Conservation (phyloP, 306 rosid genomes). For the Corylus avellana region DNA sequence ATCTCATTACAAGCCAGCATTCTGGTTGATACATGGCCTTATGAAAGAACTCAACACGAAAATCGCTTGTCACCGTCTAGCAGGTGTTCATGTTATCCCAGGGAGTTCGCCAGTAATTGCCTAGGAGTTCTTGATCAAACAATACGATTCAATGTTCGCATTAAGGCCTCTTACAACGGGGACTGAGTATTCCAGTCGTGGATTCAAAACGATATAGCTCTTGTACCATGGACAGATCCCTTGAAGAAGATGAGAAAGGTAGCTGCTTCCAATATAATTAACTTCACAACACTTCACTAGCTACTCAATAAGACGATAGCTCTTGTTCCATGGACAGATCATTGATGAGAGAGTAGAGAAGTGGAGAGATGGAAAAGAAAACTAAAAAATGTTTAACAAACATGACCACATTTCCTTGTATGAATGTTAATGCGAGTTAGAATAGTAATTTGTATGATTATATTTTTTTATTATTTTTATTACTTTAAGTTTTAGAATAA, state of each 20-base stretch:
- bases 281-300: conserved; percentile 16
- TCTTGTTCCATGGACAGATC: too few species aligned
- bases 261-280: conserved; percentile 12
- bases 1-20: neutral
- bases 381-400: too few species aligned
- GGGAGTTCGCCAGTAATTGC: conserved; percentile 37
- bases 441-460: too few species aligned
- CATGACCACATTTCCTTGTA: too few species aligned
- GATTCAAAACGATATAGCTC: neutral
- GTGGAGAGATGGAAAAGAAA: too few species aligned
- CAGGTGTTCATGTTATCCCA: conserved; percentile 40
- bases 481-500: too few species aligned
- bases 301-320: conserved; percentile 25
- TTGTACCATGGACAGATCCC: conserved; percentile 33
- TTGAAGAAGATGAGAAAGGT: conserved; percentile 42
- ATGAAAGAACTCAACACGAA: conserved; percentile 41
- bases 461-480: too few species aligned
- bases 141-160: conserved; percentile 40
- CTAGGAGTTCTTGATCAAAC: conserved; percentile 37
- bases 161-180: conserved; percentile 34
- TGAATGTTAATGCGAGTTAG: too few species aligned
- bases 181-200: conserved; percentile 13
- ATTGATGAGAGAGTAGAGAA: too few species aligned
- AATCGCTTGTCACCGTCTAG: conserved; percentile 49
- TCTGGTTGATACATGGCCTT: conserved; percentile 39